A percentile compares a stretch with the other conserved stretches of the same genome.
Conservation (phyloP, 1,139 yeast species). For the Pichia sp. region DNA sequence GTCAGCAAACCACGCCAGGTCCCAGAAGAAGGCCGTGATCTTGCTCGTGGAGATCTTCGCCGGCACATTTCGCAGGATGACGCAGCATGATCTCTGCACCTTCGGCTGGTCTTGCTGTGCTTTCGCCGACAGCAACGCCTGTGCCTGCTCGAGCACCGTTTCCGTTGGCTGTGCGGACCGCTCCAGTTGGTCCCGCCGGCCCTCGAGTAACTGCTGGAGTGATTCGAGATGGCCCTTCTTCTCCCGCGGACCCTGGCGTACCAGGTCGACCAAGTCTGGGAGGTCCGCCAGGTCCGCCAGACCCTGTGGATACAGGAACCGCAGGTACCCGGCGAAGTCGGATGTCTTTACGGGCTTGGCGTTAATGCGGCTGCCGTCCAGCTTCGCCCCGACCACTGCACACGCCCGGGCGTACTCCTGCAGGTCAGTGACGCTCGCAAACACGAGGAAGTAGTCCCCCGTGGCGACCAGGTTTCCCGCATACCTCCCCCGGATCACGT, state of each 20-base stretch:
- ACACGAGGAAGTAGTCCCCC: slow-evolving; percentile 14
- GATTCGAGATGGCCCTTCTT: background rate
- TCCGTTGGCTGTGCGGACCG: background rate
- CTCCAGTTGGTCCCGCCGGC: background rate
- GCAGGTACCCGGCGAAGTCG: background rate
- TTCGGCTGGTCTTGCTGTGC: background rate
- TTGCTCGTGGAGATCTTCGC: slow-evolving; percentile 26
- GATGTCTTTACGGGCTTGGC: background rate
- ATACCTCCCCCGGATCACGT: slow-evolving; percentile 15
- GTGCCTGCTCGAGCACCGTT: background rate
- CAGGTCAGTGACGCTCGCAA: slow-evolving; percentile 5
- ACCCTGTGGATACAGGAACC: background rate
- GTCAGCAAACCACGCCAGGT: slow-evolving; percentile 37
- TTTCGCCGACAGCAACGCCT: background rate
- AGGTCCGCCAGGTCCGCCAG: background rate
- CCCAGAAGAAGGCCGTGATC: slow-evolving; percentile 38
- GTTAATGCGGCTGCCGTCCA: background rate
- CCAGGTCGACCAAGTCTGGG: background rate
- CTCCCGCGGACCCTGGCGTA: background rate
- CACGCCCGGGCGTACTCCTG: slow-evolving; percentile 1
- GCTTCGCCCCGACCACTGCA: background rate
- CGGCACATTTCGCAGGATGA: slow-evolving; percentile 32
- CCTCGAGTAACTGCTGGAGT: background rate
- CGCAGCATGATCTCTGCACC: slow-evolving; percentile 18
- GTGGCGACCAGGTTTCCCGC: slow-evolving; percentile 8